Conservation (phyloP, 139 green algal species). For the Tetratostichococcus sp. region DNA sequence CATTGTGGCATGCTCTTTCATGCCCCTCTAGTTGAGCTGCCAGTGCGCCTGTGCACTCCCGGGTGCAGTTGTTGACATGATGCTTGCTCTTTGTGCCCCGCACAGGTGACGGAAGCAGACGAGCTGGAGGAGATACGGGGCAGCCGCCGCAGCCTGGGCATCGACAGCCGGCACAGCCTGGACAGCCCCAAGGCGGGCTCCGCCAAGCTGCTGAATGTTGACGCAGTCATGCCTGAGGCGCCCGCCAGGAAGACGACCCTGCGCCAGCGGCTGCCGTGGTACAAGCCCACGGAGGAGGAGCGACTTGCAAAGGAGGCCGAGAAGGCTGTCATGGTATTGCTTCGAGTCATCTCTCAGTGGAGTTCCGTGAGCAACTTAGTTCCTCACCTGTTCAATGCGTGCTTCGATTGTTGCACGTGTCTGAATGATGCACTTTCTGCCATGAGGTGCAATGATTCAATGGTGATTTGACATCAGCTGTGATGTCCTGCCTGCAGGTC, state of each 20-base stretch:
- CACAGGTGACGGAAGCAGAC: background rate
- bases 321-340: background rate
- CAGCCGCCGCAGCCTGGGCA: background rate
- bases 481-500: too few species aligned
- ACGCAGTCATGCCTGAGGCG: background rate
- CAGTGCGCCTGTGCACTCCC: constrained; percentile 1
- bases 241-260: background rate
- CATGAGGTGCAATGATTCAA: too few species aligned
- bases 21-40: too few species aligned
- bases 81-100: background rate
- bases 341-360: too few species aligned
- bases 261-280: background rate
- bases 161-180: background rate
- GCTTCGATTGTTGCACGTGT: too few species aligned
- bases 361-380: too few species aligned
- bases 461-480: too few species aligned
- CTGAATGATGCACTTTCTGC: too few species aligned
- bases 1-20: too few species aligned
- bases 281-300: background rate
- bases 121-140: background rate
- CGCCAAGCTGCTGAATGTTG: background rate
- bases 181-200: background rate
- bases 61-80: background rate
- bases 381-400: too few species aligned
- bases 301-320: constrained; percentile 1